Evolutionary conservation across 306 rosid species (phyloP).

Genomic region (Ormosia emarginata): DNA sequence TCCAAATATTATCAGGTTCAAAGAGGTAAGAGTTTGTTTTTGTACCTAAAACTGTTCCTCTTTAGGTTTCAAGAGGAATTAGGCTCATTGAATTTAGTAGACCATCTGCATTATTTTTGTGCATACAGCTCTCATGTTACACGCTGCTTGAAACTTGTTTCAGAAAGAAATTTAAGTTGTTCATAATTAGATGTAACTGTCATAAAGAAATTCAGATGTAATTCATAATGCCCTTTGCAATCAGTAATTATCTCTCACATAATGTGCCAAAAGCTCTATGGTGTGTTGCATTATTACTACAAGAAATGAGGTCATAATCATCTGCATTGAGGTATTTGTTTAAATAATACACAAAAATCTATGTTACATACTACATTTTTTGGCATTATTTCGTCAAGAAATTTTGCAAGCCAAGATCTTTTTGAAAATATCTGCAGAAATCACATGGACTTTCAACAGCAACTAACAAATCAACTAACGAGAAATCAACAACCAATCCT

Average conservation of each 20-base stretch:
- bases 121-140: not conserved
- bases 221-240: not conserved
- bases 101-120: slow-evolving; percentile 20
- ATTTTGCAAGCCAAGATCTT: not conserved
- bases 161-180: not conserved
- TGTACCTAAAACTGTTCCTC: not conserved
- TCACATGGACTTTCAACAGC: not conserved
- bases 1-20: slow-evolving; percentile 93
- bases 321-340: not conserved
- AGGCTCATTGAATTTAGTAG: not conserved
- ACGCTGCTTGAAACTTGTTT: slow-evolving; percentile 9
- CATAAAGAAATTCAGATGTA: not conserved
- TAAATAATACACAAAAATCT: not conserved
- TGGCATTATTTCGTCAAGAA: not conserved
- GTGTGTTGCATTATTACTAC: not conserved
- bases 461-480: not conserved
- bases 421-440: slow-evolving; percentile 17
- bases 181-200: not conserved
- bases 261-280: not conserved
- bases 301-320: not conserved
- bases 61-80: not conserved
- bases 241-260: not conserved
- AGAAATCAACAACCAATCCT: not conserved
- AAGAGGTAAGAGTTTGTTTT: slow-evolving; percentile 63
- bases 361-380: not conserved